These are phyloP conservation scores for Helicocarpus griseus DNA, from an alignment of 2,329 filamentous ascomycete species.

Conservation along the genomic window DNA sequence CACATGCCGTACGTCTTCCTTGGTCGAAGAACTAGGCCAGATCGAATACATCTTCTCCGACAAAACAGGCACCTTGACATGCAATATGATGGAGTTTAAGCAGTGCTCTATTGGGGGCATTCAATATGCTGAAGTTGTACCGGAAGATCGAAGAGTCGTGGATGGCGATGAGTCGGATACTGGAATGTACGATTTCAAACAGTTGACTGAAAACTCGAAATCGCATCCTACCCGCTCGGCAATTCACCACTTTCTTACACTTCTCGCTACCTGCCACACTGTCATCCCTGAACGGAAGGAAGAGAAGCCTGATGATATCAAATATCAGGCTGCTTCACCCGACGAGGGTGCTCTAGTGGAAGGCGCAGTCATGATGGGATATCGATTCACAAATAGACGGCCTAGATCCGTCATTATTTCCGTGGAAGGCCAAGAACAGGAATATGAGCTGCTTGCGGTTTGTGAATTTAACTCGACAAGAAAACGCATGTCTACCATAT, in stretches of 20 bases:
- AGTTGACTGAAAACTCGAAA: conserved; percentile 59
- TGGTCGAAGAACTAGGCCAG: conserved; percentile 95
- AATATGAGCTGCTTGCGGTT: conserved; percentile 91
- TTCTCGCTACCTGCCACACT: conserved; percentile 87
- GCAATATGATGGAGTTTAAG: conserved; percentile 98
- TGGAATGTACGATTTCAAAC: conserved; percentile 77
- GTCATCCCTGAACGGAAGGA: conserved; percentile 87
- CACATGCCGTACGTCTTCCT: conserved; percentile 87
- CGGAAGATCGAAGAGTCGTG: conserved; percentile 77
- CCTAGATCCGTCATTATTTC: conserved; percentile 79
- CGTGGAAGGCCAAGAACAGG: conserved; percentile 58
- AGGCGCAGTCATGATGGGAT: conserved; percentile 75
- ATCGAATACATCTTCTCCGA: conserved; percentile 98
- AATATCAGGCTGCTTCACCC: conserved; percentile 94
- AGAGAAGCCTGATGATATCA: conserved; percentile 70
- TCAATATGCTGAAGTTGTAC: conserved; percentile 84
- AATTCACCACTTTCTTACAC: conserved; percentile 75
- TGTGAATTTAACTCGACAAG: conserved; percentile 98
- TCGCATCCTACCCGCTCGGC: conserved; percentile 48
- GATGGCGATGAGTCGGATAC: conserved; percentile 66
- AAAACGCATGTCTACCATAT: conserved; percentile 97
- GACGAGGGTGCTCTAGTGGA: conserved; percentile 96
- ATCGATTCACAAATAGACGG: conserved; percentile 83
- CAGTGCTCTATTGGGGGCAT: conserved; percentile 89
- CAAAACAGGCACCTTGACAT: conserved; percentile 95